Conservation (phyloP, 2,329 filamentous ascomycete species). For the Aspergillus costaricaensis region DNA sequence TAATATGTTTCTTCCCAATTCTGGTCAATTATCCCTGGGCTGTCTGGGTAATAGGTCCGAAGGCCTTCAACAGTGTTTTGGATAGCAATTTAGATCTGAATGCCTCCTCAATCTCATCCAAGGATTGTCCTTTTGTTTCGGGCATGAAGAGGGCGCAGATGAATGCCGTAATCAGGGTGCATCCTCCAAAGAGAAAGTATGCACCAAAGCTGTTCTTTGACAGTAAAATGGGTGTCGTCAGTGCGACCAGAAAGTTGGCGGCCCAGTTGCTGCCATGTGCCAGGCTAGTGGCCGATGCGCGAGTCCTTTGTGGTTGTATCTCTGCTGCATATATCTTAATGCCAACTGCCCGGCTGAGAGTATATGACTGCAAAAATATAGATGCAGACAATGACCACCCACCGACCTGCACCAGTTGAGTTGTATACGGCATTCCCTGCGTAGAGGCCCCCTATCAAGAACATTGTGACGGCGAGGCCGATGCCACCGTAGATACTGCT, state of each 20-base stretch:
- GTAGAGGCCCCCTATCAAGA: slow-evolving; percentile 37
- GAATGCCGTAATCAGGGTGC: slow-evolving; percentile 41
- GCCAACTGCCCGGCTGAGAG: slow-evolving; percentile 55
- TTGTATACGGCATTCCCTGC: slow-evolving; percentile 33
- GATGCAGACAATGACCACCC: slow-evolving; percentile 33
- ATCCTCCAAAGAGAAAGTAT: slow-evolving; percentile 51
- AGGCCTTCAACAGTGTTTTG: slow-evolving; percentile 8
- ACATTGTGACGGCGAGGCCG: slow-evolving; percentile 46
- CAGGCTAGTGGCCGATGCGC: slow-evolving; percentile 57
- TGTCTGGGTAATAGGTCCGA: slow-evolving; percentile 1
- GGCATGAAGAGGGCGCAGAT: slow-evolving; percentile 51
- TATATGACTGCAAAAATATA: slow-evolving; percentile 33
- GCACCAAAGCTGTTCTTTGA: slow-evolving; percentile 46
- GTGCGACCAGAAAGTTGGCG: slow-evolving; percentile 48
- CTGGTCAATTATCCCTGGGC: background rate
- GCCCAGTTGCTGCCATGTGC: slow-evolving; percentile 57
- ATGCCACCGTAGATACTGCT: slow-evolving; percentile 58
- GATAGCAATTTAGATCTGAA: slow-evolving; percentile 37
- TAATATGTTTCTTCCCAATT: background rate
- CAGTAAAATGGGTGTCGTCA: slow-evolving; percentile 48
- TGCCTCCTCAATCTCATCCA: slow-evolving; percentile 54
- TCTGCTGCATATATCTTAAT: slow-evolving; percentile 60
- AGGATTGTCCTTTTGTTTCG: slow-evolving; percentile 51
- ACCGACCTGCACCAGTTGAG: slow-evolving; percentile 31
- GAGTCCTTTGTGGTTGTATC: slow-evolving; percentile 58